Evolutionary conservation across 2,329 filamentous ascomycete genomes (phyloP), one percentile per base, ranked within the genome.

Genomic region (Pseudogymnoascus sp.): DNA sequence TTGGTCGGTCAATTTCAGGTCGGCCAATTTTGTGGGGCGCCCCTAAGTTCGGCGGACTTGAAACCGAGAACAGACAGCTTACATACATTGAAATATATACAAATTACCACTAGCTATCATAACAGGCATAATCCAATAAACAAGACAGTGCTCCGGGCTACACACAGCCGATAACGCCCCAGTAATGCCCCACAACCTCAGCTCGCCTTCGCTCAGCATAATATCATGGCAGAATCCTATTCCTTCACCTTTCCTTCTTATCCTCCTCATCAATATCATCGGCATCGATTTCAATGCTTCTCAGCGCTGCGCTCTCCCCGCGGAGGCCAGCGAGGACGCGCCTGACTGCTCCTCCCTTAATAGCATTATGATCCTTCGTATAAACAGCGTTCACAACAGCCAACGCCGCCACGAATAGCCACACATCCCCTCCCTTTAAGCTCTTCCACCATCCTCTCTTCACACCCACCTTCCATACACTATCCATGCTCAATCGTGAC

Each of bases 401-500:
- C 76, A 96, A 80, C 59, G 91, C 89, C 17, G 86, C 75, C 15
- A 93, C 88, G 71, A 97, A 93, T 3, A 97, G 78, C 78, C 88
- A 84, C 4, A 97, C 85, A 75, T 97, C 93, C 0, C 92, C 92
- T 38, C 90, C 89, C 70, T 83, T 85, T 73, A 95, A 82, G 10
- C 90, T 90, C 67, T 83, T 86, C 91, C 93, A 96, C 86, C 91
- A 91, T 1, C 91, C 84, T 35, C 88, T 81, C 85, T 97, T 97
- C 63, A 89, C 85, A n/a, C 93, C 92, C 0, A 96, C 91, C 79
- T 96, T 96, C 91, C 92, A 97, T 53, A 92, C 76, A 38, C 86
- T 90, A 73, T 96, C 90, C 31, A 96, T 80, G 65, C 88, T 91
- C n/a, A 87, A 78, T 1, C 93, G 83, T 31, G 89, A 85, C 67